Percentiles rank a stretch among this genome's conserved stretches.
phyloP scores from a whole-genome alignment of 2,329 filamentous ascomycete species.

The Verticillium isaacii region DNA sequence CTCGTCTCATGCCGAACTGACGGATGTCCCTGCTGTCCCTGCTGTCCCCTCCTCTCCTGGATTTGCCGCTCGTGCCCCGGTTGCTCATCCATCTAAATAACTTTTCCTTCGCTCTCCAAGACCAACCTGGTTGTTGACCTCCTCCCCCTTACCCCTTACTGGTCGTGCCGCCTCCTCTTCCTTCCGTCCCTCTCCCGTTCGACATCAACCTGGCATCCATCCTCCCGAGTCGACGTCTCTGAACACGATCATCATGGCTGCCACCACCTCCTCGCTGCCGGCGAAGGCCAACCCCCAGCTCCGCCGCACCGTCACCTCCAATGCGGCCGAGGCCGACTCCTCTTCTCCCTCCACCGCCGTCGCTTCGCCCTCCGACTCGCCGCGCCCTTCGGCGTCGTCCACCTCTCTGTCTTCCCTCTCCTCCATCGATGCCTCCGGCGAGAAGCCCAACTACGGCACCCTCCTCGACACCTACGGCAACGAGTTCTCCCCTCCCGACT shows the following conservation, averaged over 20 bases:
- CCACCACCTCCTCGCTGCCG: conserved; percentile 36
- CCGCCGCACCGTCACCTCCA: conserved; percentile 41
- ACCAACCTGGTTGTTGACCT: background rate
- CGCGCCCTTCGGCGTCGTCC: conserved; percentile 65
- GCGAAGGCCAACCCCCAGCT: conserved; percentile 36
- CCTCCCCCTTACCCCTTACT: background rate
- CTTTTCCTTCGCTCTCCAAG: background rate
- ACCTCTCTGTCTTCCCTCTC: conserved; percentile 90
- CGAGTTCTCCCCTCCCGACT: conserved; percentile 88
- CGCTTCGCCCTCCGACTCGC: conserved; percentile 56
- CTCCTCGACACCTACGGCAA: conserved; percentile 93
- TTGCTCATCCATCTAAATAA: background rate
- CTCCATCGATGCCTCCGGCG: conserved; percentile 55
- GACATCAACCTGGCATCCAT: background rate
- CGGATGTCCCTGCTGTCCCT: background rate
- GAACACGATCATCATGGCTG: conserved; percentile 35
- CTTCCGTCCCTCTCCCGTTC: background rate
- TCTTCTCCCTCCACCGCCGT: conserved; percentile 51
- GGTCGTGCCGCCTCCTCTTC: background rate
- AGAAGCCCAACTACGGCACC: conserved; percentile 50
- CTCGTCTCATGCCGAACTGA: background rate
- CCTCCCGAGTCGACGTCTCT: background rate
- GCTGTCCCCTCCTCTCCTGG: background rate
- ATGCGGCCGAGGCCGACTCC: conserved; percentile 34
- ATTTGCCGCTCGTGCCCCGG: background rate